These are phyloP conservation scores for Fallopia convolvulus DNA, from an alignment of 148 eudicot genomes.

Conservation along the genomic window DNA sequence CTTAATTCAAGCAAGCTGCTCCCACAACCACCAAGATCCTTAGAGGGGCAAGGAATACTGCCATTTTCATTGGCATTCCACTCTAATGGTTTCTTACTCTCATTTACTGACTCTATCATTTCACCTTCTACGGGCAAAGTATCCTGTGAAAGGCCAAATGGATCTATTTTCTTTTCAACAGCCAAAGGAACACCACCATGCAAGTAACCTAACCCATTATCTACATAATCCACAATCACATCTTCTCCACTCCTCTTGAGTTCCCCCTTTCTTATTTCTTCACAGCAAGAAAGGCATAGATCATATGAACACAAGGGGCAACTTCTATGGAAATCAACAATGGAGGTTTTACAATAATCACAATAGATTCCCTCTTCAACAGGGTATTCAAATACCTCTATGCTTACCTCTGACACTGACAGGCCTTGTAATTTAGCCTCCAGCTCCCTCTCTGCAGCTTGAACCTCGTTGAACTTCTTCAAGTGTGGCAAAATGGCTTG, in stretches of 20 bases:
- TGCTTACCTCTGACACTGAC: constrained; percentile 21
- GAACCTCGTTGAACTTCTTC: constrained; percentile 45
- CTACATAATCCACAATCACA: constrained; percentile 20
- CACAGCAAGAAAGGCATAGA: constrained; percentile 63
- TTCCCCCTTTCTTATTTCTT: constrained; percentile 45
- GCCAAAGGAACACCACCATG: constrained; percentile 23
- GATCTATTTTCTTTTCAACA: neutral
- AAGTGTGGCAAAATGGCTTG: constrained; percentile 41
- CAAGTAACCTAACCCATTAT: constrained; percentile 28
- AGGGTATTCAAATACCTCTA: constrained; percentile 21
- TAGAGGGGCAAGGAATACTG: constrained; percentile 58
- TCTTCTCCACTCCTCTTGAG: constrained; percentile 34
- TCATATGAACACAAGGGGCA: constrained; percentile 51
- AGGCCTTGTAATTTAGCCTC: constrained; percentile 48
- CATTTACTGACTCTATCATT: neutral
- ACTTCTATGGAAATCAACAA: constrained; percentile 58
- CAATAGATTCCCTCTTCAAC: constrained; percentile 47
- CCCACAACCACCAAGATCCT: constrained; percentile 45
- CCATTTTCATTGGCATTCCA: constrained; percentile 47
- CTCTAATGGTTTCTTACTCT: constrained; percentile 14
- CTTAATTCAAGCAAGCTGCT: constrained; percentile 26
- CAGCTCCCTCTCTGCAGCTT: constrained; percentile 41
- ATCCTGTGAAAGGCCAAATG: neutral
- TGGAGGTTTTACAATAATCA: constrained; percentile 53
- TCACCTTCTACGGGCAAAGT: neutral